Base-by-base conservation (phyloP, 2,329 filamentous ascomycete genomes). In the Penicillium sclerotiorum region DNA sequence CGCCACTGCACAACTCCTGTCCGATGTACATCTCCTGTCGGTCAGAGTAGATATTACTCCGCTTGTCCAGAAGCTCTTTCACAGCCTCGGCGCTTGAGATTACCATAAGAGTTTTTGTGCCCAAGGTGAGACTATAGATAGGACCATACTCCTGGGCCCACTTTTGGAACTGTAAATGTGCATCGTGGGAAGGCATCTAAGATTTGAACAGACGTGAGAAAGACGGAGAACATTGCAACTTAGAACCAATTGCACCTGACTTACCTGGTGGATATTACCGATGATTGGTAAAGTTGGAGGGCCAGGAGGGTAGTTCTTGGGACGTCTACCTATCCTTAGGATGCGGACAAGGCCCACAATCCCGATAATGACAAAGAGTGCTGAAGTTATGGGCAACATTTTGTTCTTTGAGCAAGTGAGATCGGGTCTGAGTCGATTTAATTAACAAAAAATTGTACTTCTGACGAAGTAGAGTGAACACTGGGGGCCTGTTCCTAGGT, bases 71-170 rank as follows among this genome's bases (percentile, higher is more conserved):
- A 4, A 83, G 58, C 6, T 82, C 79, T 43, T 78, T 80, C 25
- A 82, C 71, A 0, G 71, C 73, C 44, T 69, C 52, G 22, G 75
- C 72, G 1, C 71, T 73, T 0, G 70, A 75, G 0, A 83, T 61
- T 0, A 82, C 74, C 13, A 82, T 66, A 55, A 80, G 62, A 5
- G 69, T 65, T 33, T 75, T 72, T 0, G 75, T 75, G 1, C 80
- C 80, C 0, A 81, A 64, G 1, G 80, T 78, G 2, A 82, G 64
- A 0, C 73, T 77, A 58, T 78, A 82, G 0, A 83, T 60, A 0
- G 78, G 77, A 0, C 79, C 75, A 39, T 82, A 82, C 57, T 80
- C 68, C 5, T 74, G 55, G 0, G 79, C 77, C 80, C 80, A 82
- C 59, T 78, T 75, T 30, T 77, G 62, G 45, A 80, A 80, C 45